phyloP scores from a whole-genome alignment of 73 alveolate species.

The Paramecium primaurelia region DNA sequence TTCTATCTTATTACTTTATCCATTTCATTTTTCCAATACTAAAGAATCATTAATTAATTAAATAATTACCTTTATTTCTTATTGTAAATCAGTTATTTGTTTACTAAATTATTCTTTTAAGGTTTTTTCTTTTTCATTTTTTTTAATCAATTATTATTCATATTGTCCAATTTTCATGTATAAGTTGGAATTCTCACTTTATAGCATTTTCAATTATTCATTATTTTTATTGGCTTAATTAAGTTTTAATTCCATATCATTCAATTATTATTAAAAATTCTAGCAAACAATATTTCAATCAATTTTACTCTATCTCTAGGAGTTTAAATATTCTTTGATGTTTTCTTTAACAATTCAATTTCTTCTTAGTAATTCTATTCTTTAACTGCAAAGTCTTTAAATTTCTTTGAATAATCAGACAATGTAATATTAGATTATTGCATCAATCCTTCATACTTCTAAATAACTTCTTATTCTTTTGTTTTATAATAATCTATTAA shows the following conservation, averaged over 20 bases:
- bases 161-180: neutral
- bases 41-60: neutral
- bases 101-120: neutral
- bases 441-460: neutral
- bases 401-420: neutral
- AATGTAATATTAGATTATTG: neutral
- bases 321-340: neutral
- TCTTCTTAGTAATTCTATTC: neutral
- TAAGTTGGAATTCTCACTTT: neutral
- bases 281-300: neutral
- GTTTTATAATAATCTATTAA: neutral
- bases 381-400: neutral
- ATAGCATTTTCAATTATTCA: neutral
- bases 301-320: neutral
- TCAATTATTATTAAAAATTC: neutral
- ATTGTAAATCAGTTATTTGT: neutral
- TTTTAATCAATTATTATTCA: neutral
- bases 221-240: neutral
- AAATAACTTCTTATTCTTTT: neutral
- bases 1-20: neutral
- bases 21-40: constrained; percentile 18
- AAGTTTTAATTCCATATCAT: neutral
- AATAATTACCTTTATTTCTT: neutral
- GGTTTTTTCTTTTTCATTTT: neutral
- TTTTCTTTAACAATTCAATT: neutral